phyloP scores from a whole-genome alignment of 805 yeast species.

The Yarrowia sp. region DNA sequence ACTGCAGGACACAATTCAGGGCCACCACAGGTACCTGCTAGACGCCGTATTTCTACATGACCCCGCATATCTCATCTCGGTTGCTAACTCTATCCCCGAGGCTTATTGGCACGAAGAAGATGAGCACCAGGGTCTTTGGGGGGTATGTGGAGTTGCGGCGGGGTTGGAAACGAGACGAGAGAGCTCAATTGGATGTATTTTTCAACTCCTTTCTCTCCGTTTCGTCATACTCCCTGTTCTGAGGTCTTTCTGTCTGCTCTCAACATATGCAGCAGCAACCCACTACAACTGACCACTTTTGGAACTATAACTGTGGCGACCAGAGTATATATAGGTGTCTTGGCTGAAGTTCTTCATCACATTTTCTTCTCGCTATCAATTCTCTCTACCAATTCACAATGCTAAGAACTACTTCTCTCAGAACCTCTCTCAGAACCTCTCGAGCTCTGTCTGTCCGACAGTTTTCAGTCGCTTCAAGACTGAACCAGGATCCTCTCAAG shows the following conservation, averaged over 20 bases:
- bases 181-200: not conserved
- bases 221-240: not conserved
- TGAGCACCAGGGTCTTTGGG: not conserved
- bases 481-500: conserved; percentile 1
- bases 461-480: not conserved
- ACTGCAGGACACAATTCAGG: too few species aligned
- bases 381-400: not conserved
- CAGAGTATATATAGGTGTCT: not conserved
- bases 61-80: conserved; percentile 21
- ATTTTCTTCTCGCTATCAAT: too few species aligned
- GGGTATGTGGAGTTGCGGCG: not conserved
- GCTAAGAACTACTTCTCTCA: conserved; percentile 8
- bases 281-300: too few species aligned
- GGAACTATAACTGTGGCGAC: not conserved
- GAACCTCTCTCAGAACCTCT: not conserved
- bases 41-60: not conserved
- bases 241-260: not conserved
- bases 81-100: conserved; percentile 16
- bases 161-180: too few species aligned
- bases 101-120: too few species aligned
- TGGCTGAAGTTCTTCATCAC: too few species aligned
- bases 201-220: not conserved
- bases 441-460: conserved; percentile 5
- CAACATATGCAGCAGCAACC: conserved; percentile 4
- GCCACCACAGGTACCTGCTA: too few species aligned